Percentiles rank a stretch among this genome's conserved stretches.
Conservation (phyloP, 129 eudicot genomes). For the Chrysanthemum makinoi region DNA sequence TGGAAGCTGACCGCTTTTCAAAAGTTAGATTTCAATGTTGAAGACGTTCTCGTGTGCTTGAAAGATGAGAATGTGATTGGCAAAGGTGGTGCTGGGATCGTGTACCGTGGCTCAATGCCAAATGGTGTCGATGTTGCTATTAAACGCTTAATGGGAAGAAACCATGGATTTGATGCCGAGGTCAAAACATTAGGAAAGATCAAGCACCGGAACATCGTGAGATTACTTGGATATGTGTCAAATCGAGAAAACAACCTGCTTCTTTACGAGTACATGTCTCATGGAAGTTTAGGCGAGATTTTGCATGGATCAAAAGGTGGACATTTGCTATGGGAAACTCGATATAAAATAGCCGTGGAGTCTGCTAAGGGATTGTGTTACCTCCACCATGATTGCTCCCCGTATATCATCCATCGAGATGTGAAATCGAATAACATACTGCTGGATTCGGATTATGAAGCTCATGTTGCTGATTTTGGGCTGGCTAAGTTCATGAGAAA, state of each 20-base stretch:
- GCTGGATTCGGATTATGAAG: constrained; percentile 79
- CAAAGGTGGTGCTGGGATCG: constrained; percentile 91
- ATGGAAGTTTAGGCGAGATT: constrained; percentile 93
- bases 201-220: constrained; percentile 77
- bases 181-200: constrained; percentile 81
- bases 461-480: constrained; percentile 98
- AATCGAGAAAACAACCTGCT: constrained; percentile 67
- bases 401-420: constrained; percentile 81
- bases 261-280: constrained; percentile 86
- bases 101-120: constrained; percentile 85
- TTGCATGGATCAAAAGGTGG: constrained; percentile 83
- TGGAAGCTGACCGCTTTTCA: constrained; percentile 93
- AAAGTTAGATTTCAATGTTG: constrained; percentile 66
- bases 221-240: constrained; percentile 70
- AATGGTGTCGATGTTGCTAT: constrained; percentile 75
- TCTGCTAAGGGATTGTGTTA: constrained; percentile 93
- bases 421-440: constrained; percentile 83
- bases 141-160: constrained; percentile 51
- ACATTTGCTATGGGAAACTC: constrained; percentile 73
- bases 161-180: constrained; percentile 78
- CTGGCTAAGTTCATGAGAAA: constrained; percentile 78
- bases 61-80: constrained; percentile 88
- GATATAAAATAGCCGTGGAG: constrained; percentile 72
- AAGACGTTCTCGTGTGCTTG: constrained; percentile 65
- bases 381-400: constrained; percentile 93